Evolutionary conservation across 2,329 filamentous ascomycete species (phyloP), one percentile per base, ranked within the genome.

Genomic region (Sporothrix pallida): DNA sequence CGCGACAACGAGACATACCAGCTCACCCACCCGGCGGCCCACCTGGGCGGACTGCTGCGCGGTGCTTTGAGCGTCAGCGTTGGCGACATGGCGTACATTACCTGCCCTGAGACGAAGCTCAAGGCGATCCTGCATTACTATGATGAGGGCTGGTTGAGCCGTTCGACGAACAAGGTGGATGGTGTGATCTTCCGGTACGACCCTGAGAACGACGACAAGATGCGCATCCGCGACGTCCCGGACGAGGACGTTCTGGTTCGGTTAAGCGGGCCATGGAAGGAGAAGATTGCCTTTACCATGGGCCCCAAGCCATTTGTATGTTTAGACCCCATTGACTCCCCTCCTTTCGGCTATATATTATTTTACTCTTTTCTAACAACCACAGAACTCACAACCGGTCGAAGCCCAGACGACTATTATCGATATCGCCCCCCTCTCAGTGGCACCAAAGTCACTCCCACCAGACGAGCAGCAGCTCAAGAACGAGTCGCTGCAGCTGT

Each of bases 81-180:
- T 26, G 92, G 95, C 65, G 96, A 99, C 79, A 88, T 91, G 76
- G 96, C 94, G 79, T 97, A 92, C 81, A 88, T 98, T 75, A 95
- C 91, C 54, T 99, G 96, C 83, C 88, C 92, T n/a, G 91, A 94
- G 84, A 97, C 94, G 1, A 92, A 91, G 80, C 89, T 97, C 77
- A 98, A 98, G 84, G 92, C 91, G 20, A 97, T 99, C 76, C 84
- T 99, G 65, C 91, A 97, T 79, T 99, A 99, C 81, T 85, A 95
- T 72, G 95, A 98, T 79, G 95, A 98, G 78, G 94, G 95, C 69
- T 99, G 96, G 95, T 87, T 98, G 44, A 93, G 95, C 65, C 93
- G 93, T 77, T 89, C 93, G 23, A 95, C 97, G 78, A 97, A 98
- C 83, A 94, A 92, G 80, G 92, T 99, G 50, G 90, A 97, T 75